These are phyloP conservation scores for Talaromyces sp. DNA, from an alignment of 2,329 filamentous ascomycete genomes.

Conservation along the genomic window DNA sequence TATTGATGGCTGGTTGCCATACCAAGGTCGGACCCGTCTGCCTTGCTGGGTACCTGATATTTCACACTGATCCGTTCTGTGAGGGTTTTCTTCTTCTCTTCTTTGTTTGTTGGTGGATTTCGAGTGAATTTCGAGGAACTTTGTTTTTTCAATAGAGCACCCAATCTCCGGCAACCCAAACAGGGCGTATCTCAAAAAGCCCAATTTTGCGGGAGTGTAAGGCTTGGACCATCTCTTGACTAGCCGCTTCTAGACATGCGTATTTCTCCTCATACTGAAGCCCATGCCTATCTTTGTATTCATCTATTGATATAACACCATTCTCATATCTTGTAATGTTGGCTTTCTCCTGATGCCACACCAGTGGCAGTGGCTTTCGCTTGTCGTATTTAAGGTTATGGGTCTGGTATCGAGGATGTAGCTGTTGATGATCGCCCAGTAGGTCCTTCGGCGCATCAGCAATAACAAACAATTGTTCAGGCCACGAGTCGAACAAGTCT, in stretches of 20 bases:
- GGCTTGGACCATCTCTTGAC: background rate
- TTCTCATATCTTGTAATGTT: background rate
- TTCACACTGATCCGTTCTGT: no score
- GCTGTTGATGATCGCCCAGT: background rate
- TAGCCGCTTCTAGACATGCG: background rate
- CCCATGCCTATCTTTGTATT: background rate
- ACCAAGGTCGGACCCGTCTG: no score
- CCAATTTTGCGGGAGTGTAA: background rate
- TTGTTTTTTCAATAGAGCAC: no score
- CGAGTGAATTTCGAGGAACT: no score
- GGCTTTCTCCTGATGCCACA: background rate
- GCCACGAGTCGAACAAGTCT: background rate
- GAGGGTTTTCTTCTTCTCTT: no score
- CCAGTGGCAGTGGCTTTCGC: background rate
- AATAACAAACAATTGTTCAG: background rate
- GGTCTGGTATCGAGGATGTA: background rate
- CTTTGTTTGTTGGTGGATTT: no score
- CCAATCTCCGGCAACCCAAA: background rate
- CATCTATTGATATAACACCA: background rate
- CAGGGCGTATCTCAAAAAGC: background rate
- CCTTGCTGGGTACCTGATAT: no score
- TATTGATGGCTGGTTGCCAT: no score
- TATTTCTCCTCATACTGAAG: background rate
- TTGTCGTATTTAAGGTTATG: background rate
- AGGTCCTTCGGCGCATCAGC: background rate